phyloP scores from a whole-genome alignment of 768 basidiomycete genomes.

The Leccinum pellstonianum region DNA sequence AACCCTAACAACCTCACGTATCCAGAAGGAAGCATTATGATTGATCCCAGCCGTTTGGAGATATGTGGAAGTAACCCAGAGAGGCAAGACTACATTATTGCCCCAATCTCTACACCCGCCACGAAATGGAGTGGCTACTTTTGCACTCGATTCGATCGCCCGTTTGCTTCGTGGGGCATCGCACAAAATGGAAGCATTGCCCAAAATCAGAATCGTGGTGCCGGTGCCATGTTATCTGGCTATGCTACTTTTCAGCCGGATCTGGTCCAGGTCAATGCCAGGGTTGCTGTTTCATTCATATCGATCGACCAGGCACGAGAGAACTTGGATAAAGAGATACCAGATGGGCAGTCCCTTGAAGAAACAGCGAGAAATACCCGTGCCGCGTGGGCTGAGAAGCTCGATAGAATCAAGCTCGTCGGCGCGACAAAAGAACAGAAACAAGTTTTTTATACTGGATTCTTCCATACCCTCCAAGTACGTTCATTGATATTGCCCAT shows the following conservation, averaged over 20 bases:
- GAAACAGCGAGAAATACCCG: slow-evolving; percentile 49
- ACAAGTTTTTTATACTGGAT: slow-evolving; percentile 52
- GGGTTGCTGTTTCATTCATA: slow-evolving; percentile 73
- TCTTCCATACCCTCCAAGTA: slow-evolving; percentile 64
- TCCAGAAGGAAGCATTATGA: slow-evolving; percentile 49
- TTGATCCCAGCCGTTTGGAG: slow-evolving; percentile 44
- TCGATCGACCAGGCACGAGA: slow-evolving; percentile 61
- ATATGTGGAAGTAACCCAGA: slow-evolving; percentile 67
- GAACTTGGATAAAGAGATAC: slow-evolving; percentile 51
- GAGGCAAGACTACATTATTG: slow-evolving; percentile 69
- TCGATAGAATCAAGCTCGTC: slow-evolving; percentile 45
- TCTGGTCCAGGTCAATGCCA: slow-evolving; percentile 44
- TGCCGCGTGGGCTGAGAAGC: slow-evolving; percentile 55
- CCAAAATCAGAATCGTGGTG: slow-evolving; percentile 29
- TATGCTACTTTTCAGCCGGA: slow-evolving; percentile 45
- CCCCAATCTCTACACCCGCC: slow-evolving; percentile 47
- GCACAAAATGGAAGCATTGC: slow-evolving; percentile 43
- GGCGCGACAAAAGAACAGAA: slow-evolving; percentile 49
- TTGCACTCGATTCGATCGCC: slow-evolving; percentile 54
- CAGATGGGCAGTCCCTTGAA: slow-evolving; percentile 47
- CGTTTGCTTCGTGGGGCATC: slow-evolving; percentile 48
- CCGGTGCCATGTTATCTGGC: slow-evolving; percentile 50
- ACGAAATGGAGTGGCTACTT: slow-evolving; percentile 46
- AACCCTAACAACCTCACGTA: slow-evolving; percentile 48
- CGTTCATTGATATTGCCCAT: neutral